Evolutionary conservation across 2,329 filamentous ascomycete species (phyloP), one percentile per base, ranked within the genome.

Genomic region (Talaromyces sp.): DNA sequence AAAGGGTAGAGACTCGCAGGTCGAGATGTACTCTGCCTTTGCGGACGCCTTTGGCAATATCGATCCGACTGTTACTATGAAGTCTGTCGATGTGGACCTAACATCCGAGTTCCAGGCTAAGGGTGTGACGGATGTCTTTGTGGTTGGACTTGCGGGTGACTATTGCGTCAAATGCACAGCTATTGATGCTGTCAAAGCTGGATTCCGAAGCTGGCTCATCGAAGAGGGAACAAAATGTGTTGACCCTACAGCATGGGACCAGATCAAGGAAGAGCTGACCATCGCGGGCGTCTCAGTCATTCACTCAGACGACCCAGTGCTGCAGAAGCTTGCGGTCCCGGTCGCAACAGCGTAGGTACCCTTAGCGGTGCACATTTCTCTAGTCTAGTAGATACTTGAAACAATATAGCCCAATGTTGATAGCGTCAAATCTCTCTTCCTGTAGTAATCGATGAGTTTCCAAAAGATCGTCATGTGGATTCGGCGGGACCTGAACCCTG

Each of bases 1-100:
- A 61, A 99, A 99, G 77, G 94, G 94, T 10, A 82, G 80, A 67
- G 81, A 91, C 67, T 70, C 79, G 40, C 77, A 82, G 40, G 83
- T 96, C 2, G 94, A 99, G 74, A 96, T 97, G 89, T 97, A 97
- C 75, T 93, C 88, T 56, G 91, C 88, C 0, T 97, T 99, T 65
- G 87, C 87, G 55, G 89, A 92, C 67, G 89, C 90, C 0, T 93
- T 97, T 64, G 73, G 73, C 35, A 79, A 80, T 50, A 55, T 64
- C 45, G 71, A 74, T 56, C 65, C 69, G 47, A 61, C 62, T 13
- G 62, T 65, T 44, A 66, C 65, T 14, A 60, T 61, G 27, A 57
- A 58, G 27, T 71, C 70, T 29, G 76, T 75, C 35, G 72, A 75
- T 64, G 86, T 83, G 64, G 86, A 86, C 13, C 76, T 97, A 22